Percentiles rank a stretch among this genome's conserved stretches.
Evolutionary conservation across 2,329 filamentous ascomycete species (phyloP).

Genomic region (Pestalotiopsis sp.): DNA sequence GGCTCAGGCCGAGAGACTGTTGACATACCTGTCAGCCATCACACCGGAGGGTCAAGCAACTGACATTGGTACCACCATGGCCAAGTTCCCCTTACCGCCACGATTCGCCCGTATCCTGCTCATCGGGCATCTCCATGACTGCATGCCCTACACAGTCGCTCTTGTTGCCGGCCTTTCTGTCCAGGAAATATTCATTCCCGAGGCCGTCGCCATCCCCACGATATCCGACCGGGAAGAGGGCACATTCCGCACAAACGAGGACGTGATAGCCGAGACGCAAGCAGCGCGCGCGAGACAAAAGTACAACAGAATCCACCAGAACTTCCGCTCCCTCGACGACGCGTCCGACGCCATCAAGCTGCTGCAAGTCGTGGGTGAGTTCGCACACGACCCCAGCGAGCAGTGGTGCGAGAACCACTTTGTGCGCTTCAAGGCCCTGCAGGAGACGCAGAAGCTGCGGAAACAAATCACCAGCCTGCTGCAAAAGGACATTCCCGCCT

Average conservation of each 20-base stretch:
- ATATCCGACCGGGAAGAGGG: slow-evolving; percentile 45
- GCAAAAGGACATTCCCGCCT: slow-evolving; percentile 71
- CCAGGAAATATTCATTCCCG: slow-evolving; percentile 83
- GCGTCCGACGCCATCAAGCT: slow-evolving; percentile 88
- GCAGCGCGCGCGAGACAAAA: slow-evolving; percentile 64
- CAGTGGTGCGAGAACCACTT: slow-evolving; percentile 82
- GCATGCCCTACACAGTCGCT: slow-evolving; percentile 83
- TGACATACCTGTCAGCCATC: slow-evolving; percentile 84
- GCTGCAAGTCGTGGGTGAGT: slow-evolving; percentile 85
- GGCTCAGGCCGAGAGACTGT: slow-evolving; percentile 80
- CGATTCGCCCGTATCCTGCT: slow-evolving; percentile 91
- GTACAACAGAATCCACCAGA: slow-evolving; percentile 73
- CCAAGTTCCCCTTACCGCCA: slow-evolving; percentile 86
- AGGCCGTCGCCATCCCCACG: slow-evolving; percentile 73
- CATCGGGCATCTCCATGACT: slow-evolving; percentile 80
- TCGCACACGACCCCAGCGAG: slow-evolving; percentile 73
- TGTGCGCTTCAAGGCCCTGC: slow-evolving; percentile 83
- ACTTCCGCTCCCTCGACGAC: slow-evolving; percentile 81
- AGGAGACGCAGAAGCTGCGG: slow-evolving; percentile 82
- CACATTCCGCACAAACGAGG: slow-evolving; percentile 60
- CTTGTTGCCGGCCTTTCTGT: slow-evolving; percentile 88
- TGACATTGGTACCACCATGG: slow-evolving; percentile 77
- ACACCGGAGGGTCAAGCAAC: slow-evolving; percentile 75
- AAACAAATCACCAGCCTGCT: slow-evolving; percentile 83
- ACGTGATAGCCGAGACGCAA: slow-evolving; percentile 72